These are phyloP conservation scores for Willaertia magna DNA, from an alignment of 208 protist genomes.

Conservation along the genomic window DNA sequence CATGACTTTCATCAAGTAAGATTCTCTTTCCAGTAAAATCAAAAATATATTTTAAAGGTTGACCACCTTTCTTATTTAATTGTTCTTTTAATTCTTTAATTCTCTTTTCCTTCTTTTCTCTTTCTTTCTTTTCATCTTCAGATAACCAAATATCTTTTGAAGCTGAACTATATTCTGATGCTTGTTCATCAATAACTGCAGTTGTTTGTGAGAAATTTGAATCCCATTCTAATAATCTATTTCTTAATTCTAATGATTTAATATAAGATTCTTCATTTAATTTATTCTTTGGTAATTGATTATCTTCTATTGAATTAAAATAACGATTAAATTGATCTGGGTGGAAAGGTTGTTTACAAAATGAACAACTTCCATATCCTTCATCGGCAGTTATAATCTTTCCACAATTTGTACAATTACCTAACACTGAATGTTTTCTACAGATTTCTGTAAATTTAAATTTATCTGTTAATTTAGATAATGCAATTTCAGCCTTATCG, in stretches of 20 bases:
- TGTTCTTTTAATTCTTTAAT: constrained; percentile 6
- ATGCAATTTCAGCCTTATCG: no score
- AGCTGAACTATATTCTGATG: constrained; percentile 7
- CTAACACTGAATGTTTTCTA: neutral
- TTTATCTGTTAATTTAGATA: no score
- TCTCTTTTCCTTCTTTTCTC: constrained; percentile 19
- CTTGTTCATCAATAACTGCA: constrained; percentile 24
- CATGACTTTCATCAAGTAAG: neutral
- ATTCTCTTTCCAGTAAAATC: constrained; percentile 10
- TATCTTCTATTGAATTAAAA: neutral
- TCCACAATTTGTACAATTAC: constrained; percentile 21
- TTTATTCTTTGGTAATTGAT: neutral
- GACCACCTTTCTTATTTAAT: neutral
- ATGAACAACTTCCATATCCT: constrained; percentile 20
- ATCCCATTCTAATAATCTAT: constrained; percentile 12
- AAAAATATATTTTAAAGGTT: neutral
- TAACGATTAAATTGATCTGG: neutral
- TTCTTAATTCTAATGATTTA: neutral
- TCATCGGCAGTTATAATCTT: constrained; percentile 30
- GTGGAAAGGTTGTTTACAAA: constrained; percentile 13
- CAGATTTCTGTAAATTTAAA: neutral
- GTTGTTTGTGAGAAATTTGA: constrained; percentile 13
- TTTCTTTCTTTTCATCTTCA: constrained; percentile 9
- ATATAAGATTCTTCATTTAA: neutral
- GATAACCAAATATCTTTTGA: constrained; percentile 20